phyloP scores from a whole-genome alignment of 805 yeast genomes.

The Lachancea waltii region DNA sequence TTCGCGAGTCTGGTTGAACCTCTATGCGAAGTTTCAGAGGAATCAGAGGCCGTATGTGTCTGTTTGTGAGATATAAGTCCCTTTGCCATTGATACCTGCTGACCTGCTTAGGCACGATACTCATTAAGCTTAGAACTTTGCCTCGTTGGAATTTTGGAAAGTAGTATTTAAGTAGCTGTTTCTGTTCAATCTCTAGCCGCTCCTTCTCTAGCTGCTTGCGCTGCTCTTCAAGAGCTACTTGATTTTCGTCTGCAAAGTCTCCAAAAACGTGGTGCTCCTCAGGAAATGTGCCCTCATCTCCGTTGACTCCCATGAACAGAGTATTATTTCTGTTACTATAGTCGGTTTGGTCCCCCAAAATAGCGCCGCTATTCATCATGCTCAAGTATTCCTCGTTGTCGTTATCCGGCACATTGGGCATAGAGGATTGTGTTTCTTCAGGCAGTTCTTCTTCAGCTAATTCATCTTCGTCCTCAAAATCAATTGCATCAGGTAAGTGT shows the following conservation, averaged over 20 bases:
- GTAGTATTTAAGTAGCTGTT: slow-evolving; percentile 38
- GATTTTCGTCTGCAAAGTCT: slow-evolving; percentile 14
- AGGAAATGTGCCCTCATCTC: slow-evolving; percentile 6
- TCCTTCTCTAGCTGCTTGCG: slow-evolving; percentile 13
- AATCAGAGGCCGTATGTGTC: slow-evolving; percentile 31
- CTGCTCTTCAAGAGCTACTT: slow-evolving; percentile 12
- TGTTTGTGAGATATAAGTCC: slow-evolving; percentile 28
- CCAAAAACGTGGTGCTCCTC: slow-evolving; percentile 11
- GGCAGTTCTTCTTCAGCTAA: slow-evolving; percentile 78
- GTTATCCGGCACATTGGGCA: slow-evolving; percentile 9
- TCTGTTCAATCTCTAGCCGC: slow-evolving; percentile 27
- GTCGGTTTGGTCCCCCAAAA: slow-evolving; percentile 30
- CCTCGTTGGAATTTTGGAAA: slow-evolving; percentile 49
- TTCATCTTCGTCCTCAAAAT: slow-evolving; percentile 91
- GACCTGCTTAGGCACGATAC: slow-evolving; percentile 45
- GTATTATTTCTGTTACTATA: slow-evolving; percentile 27
- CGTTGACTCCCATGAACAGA: slow-evolving; percentile 22
- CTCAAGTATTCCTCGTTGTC: slow-evolving; percentile 26
- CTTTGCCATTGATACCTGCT: slow-evolving; percentile 43
- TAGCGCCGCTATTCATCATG: slow-evolving; percentile 25
- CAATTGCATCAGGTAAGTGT: slow-evolving; percentile 90
- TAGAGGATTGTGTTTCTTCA: slow-evolving; percentile 26
- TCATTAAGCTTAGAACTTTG: slow-evolving; percentile 48
- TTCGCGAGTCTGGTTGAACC: slow-evolving; percentile 46
- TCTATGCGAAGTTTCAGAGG: slow-evolving; percentile 51